These are phyloP conservation scores for Mycosphaerella sp. DNA, from an alignment of 2,329 filamentous ascomycete species.

Conservation along the genomic window DNA sequence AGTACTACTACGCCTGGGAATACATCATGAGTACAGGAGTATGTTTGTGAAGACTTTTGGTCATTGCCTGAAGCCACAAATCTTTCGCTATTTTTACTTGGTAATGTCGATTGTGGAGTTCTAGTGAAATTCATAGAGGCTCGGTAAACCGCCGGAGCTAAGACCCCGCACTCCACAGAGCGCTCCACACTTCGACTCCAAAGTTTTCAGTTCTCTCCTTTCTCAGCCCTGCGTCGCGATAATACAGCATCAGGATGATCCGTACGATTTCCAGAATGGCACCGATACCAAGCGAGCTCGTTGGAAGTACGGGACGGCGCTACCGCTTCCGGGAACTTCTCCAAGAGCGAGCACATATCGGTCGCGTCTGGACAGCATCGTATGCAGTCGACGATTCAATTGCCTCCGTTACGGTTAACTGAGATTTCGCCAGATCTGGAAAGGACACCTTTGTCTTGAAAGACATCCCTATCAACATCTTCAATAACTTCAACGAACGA, in stretches of 20 bases:
- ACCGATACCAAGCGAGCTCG: not conserved
- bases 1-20: no score
- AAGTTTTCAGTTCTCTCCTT: no score
- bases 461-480: not conserved
- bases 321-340: not conserved
- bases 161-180: no score
- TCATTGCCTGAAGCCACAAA: no score
- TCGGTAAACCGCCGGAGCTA: no score
- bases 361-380: not conserved
- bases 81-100: no score
- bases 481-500: slow-evolving; percentile 20
- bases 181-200: no score
- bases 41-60: no score
- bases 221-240: no score
- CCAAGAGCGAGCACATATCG: not conserved
- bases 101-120: no score
- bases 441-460: not conserved
- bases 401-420: not conserved
- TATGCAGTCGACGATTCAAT: not conserved
- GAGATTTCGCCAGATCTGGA: not conserved
- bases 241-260: slow-evolving; percentile 15
- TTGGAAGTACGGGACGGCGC: not conserved
- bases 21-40: no score
- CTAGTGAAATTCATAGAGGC: no score
- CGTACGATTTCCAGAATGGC: not conserved